These are phyloP conservation scores for Beauveria pseudobassiana DNA, from an alignment of 2,329 filamentous ascomycete species.

Conservation along the genomic window DNA sequence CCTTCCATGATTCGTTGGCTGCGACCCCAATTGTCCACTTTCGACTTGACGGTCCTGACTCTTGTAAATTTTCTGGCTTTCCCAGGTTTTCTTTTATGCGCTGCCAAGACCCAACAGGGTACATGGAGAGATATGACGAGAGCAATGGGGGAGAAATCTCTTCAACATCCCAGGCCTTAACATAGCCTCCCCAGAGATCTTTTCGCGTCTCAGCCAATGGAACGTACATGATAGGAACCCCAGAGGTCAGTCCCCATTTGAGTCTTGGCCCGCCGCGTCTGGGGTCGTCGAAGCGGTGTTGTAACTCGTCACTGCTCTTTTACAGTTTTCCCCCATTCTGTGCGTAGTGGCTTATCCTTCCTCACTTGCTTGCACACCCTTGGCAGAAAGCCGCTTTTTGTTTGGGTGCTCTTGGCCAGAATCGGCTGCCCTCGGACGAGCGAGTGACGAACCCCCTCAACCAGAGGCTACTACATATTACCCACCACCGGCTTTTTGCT, in stretches of 20 bases:
- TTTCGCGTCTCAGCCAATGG: not conserved
- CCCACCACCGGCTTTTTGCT: not conserved
- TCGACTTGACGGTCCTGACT: not conserved
- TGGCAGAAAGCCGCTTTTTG: not conserved
- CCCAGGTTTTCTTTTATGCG: not conserved
- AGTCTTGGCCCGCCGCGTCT: constrained; percentile 3
- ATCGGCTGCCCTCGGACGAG: constrained; percentile 3
- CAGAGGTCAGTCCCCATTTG: not conserved
- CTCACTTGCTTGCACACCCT: not conserved
- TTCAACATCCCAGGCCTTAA: not conserved
- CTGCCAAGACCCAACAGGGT: not conserved
- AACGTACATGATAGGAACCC: not conserved
- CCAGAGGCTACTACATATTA: not conserved
- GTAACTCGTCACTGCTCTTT: not conserved
- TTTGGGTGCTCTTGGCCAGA: not conserved
- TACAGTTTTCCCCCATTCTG: not conserved
- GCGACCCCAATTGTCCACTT: not conserved
- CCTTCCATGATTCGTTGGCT: not conserved
- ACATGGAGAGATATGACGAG: not conserved
- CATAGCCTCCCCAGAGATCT: not conserved
- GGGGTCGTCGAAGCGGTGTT: not conserved
- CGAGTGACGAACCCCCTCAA: not conserved
- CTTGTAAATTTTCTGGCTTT: not conserved
- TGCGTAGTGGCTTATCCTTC: not conserved
- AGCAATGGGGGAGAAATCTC: not conserved